Evolutionary conservation across 768 basidiomycete species (phyloP), one percentile per base, ranked within the genome.

Genomic region (Candolleomyces aberdarensis): DNA sequence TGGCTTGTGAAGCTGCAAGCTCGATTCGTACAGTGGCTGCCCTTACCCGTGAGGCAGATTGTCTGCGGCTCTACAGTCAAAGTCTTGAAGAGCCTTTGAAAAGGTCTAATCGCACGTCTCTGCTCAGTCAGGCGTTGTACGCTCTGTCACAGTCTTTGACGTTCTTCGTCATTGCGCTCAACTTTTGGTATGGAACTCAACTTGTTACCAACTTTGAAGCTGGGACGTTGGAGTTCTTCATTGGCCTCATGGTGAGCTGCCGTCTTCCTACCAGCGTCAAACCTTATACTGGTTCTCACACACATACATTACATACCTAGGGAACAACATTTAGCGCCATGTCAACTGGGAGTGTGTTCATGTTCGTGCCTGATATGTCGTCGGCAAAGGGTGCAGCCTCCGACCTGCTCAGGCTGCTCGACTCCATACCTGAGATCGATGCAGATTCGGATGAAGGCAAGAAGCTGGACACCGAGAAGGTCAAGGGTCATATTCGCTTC

Each of bases 11-110:
- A 72, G 93, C 94, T 39, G 92, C 94, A 26, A 89, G 83, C 10
- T 83, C 96, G 9, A 96, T 98, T 66, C 84, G 92, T 39, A 97
- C 96, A 2, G 95, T 98, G 29, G 94, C 95, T 8, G 81, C 88
- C 0, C 78, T 98, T 44, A 96, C 94, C 0, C 80, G 95, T 22
- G 96, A 98, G 70, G 82, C 86, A 20, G 92, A 95, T 63, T 92
- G 91, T 69, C 77, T 82, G 52, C 69, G 76, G 17, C 69, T 84
- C 8, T 93, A 92, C 74, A 85, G 85, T 66, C 57, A 80, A 57
- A 88, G 86, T 66, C 77, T 97, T 56, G 89, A 93, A 56, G 83
- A 64, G 29, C 94, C 94, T 5, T 78, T 95, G 51, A 74, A 71
- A 36, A 72, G 80, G 48, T 89, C 91, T 5, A 90, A 88, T 26